Evolutionary conservation across 345 rosid species (phyloP).

Genomic region (Raphanus sativus): DNA sequence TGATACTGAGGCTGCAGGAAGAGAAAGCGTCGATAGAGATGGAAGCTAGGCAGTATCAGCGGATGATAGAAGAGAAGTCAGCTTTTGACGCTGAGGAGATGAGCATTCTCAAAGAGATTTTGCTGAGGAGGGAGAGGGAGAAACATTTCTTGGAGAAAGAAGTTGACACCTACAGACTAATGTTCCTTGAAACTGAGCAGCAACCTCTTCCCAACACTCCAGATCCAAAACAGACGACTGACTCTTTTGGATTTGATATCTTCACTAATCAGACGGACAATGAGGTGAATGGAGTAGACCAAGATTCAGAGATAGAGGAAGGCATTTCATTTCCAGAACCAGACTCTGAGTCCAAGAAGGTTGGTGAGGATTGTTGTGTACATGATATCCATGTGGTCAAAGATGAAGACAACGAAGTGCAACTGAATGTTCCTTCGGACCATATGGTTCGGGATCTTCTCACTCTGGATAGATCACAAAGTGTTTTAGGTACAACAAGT

Average conservation of each 20-base stretch:
- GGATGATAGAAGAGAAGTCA: slow-evolving; percentile 77
- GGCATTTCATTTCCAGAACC: slow-evolving; percentile 7
- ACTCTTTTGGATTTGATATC: slow-evolving; percentile 34
- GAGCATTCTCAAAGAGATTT: slow-evolving; percentile 71
- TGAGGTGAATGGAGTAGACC: slow-evolving; percentile 20
- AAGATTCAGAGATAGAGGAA: slow-evolving; percentile 25
- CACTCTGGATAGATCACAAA: slow-evolving; percentile 43
- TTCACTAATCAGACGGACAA: slow-evolving; percentile 26
- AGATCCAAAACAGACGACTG: no score
- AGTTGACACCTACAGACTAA: slow-evolving; percentile 54
- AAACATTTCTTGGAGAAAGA: slow-evolving; percentile 69
- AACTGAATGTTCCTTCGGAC: slow-evolving; percentile 23
- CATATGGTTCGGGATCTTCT: not conserved
- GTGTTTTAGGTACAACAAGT: slow-evolving; percentile 46
- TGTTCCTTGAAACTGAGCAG: slow-evolving; percentile 49
- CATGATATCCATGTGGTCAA: slow-evolving; percentile 54
- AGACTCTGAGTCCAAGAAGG: slow-evolving; percentile 19
- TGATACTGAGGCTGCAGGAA: slow-evolving; percentile 66
- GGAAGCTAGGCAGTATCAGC: slow-evolving; percentile 73
- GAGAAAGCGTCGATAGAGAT: slow-evolving; percentile 66
- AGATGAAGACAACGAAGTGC: slow-evolving; percentile 31
- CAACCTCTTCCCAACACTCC: slow-evolving; percentile 26
- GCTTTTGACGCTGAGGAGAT: slow-evolving; percentile 74
- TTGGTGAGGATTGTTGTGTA: slow-evolving; percentile 32
- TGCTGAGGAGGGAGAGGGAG: slow-evolving; percentile 68